Base-by-base conservation (phyloP, 495 filamentous ascomycete genomes). In the Tuber borchii region DNA sequence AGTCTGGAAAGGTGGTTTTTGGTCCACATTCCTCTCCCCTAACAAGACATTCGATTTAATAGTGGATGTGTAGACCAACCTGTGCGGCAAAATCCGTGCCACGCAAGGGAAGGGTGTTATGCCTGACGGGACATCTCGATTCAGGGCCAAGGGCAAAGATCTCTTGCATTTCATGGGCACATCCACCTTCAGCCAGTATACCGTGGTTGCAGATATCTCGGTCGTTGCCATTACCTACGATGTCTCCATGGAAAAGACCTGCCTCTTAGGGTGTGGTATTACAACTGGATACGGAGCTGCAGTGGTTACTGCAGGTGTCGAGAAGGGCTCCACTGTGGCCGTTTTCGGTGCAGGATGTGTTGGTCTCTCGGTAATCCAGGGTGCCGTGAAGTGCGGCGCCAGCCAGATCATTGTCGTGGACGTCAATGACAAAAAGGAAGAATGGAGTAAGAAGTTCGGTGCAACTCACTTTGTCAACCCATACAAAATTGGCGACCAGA, bases 101-200 rank as follows among this genome's bases (percentile, higher is more conserved):
- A 99, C 95, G 19, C 95, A 99, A 86, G 95, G 95, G 79, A 90
- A 88, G 83, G 95, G 95, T 84, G 92, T 98, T 73, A 97, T 99
- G 94, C 95, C 95, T 61, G 95, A 99, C 84, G 96, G 95, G 73
- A 97, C 96, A 80, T 93, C 93, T 69, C 93, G 95, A 71, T 98
- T 99, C 90, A 92, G 88, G 83, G 94, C 92, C 86, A 94, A 93
- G 83, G 95, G 95, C 82, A 90, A 97, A 86, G 91, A 94, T 79
- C 88, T 99, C 71, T 90, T 99, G 45, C 95, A 99, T 87, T 99
- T 98, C 87, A 99, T 99, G 95, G 95, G 95, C 82, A 97, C 93
- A 72, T 97, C 93, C 22, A 99, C 95, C 80, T 99, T 99, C 88
- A 93, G 93, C 26, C 95, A 98, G 86, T 99, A 97, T 87, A 98